These are phyloP conservation scores for Phytophthora chlamydospora DNA, from an alignment of 352 stramenopile genomes.

Conservation along the genomic window DNA sequence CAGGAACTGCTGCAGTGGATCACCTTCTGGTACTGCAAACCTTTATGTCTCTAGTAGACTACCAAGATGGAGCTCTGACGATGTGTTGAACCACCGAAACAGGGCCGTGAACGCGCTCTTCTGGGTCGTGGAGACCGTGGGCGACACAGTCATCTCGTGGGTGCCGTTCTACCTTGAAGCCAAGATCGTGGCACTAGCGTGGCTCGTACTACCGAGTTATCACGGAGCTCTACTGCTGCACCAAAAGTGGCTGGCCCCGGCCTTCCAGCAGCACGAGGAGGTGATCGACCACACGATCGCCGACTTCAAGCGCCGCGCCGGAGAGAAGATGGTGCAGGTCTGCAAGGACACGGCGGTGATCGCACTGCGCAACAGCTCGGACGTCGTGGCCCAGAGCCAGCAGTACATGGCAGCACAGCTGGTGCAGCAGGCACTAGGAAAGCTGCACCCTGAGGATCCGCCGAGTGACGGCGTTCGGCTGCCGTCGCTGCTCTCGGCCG, in stretches of 20 bases:
- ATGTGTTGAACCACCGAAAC: constrained; percentile 11
- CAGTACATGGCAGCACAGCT: constrained; percentile 69
- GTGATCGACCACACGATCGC: constrained; percentile 60
- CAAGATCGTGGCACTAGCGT: constrained; percentile 73
- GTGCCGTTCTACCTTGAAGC: constrained; percentile 78
- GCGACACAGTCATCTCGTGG: constrained; percentile 62
- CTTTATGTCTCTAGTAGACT: background rate
- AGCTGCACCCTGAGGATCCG: constrained; percentile 21
- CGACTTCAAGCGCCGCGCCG: constrained; percentile 66
- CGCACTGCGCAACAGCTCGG: constrained; percentile 61
- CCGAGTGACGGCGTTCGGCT: constrained; percentile 18
- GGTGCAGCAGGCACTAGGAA: constrained; percentile 64
- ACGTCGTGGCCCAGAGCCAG: constrained; percentile 66
- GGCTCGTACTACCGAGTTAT: constrained; percentile 70
- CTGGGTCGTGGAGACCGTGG: constrained; percentile 61
- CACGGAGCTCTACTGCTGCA: constrained; percentile 59
- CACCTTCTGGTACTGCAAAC: constrained; percentile 53
- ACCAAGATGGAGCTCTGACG: constrained; percentile 8
- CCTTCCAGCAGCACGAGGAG: constrained; percentile 74
- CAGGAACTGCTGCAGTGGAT: constrained; percentile 69
- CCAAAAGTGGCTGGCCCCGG: constrained; percentile 60
- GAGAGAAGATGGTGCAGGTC: constrained; percentile 67
- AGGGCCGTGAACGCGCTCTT: constrained; percentile 71
- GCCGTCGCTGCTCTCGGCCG: constrained; percentile 21
- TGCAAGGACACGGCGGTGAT: constrained; percentile 72